Conservation (phyloP, 148 eudicot genomes). For the Diospyros lotus region DNA sequence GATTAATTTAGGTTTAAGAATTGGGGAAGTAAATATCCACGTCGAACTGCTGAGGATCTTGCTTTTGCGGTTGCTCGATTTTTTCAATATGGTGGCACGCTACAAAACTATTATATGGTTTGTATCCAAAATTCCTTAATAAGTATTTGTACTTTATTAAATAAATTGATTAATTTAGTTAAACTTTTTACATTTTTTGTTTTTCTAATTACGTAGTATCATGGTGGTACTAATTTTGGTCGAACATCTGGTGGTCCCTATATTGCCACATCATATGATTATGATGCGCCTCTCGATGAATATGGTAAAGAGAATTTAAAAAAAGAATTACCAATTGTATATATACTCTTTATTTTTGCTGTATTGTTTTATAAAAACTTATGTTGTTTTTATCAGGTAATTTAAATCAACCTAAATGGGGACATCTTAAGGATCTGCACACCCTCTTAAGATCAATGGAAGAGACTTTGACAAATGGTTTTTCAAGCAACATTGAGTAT, state of each 20-base stretch:
- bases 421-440: slow-evolving; percentile 38
- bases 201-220: slow-evolving; percentile 27
- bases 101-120: slow-evolving; percentile 42
- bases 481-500: neutral
- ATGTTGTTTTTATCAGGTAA: slow-evolving; percentile 14
- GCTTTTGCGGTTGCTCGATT: slow-evolving; percentile 36
- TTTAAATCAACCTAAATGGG: slow-evolving; percentile 38
- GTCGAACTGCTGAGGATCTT: slow-evolving; percentile 36
- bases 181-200: neutral
- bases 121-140: neutral
- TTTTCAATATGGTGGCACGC: slow-evolving; percentile 33
- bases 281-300: slow-evolving; percentile 46
- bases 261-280: slow-evolving; percentile 44
- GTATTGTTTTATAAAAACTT: neutral
- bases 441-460: slow-evolving; percentile 19
- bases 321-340: neutral
- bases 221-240: slow-evolving; percentile 60
- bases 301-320: slow-evolving; percentile 14
- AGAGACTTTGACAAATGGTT: slow-evolving; percentile 20
- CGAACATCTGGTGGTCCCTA: slow-evolving; percentile 44
- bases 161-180: neutral
- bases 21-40: slow-evolving; percentile 35
- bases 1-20: slow-evolving; percentile 22
- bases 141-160: too few species aligned
- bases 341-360: neutral